phyloP scores from a whole-genome alignment of 2,329 filamentous ascomycete species.

The Sordariomycetes sp. region DNA sequence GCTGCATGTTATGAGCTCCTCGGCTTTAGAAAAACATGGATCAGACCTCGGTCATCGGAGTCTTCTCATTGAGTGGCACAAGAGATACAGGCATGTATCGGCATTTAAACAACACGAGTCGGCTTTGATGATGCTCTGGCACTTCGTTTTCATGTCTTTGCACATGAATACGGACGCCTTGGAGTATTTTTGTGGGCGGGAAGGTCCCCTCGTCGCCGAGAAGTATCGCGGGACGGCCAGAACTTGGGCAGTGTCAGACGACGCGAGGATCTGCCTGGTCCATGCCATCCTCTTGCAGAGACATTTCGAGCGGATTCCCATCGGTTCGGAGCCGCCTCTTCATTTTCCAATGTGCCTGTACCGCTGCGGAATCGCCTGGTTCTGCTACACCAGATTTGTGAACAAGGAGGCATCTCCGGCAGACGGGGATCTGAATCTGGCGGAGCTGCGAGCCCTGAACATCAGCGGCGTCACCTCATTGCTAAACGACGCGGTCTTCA shows the following conservation, averaged over 20 bases:
- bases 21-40: background rate
- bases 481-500: background rate
- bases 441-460: background rate
- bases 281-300: conserved; percentile 4
- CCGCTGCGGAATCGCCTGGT: background rate
- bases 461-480: background rate
- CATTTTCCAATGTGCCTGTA: conserved; percentile 2
- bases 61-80: background rate
- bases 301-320: conserved; percentile 2
- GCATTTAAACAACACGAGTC: background rate
- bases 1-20: background rate
- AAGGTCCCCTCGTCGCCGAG: conserved; percentile 1
- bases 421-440: background rate
- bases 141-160: conserved; percentile 4
- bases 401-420: background rate
- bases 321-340: conserved; percentile 3
- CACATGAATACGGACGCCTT: conserved; percentile 2
- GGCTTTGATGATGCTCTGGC: conserved; percentile 4
- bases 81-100: background rate
- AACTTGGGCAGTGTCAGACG: background rate
- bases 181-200: conserved; percentile 3
- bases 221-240: background rate
- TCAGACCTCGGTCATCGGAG: background rate
- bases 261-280: conserved; percentile 1
- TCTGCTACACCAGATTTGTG: conserved; percentile 1